Conservation (phyloP, 768 basidiomycete genomes). For the Pleurotus platypus region DNA sequence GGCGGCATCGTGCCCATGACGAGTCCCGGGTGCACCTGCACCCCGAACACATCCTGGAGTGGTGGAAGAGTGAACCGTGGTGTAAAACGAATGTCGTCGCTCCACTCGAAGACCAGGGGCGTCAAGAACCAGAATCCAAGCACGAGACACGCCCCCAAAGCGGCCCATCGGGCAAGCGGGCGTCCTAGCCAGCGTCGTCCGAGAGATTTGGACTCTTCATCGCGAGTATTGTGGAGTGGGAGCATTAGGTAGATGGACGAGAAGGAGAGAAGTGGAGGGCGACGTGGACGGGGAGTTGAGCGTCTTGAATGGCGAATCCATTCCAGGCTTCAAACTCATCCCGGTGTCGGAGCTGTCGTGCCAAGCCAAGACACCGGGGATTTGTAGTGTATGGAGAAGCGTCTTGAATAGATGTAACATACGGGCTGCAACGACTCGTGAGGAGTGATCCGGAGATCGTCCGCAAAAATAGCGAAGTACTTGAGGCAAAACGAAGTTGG, state of each 20-base stretch:
- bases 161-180: constrained; percentile 7
- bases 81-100: background rate
- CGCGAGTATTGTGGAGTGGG: constrained; percentile 3
- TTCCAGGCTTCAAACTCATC: background rate
- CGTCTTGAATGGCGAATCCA: background rate
- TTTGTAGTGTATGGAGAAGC: too few relatives aligned
- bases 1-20: background rate
- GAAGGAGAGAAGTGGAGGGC: background rate
- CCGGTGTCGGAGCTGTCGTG: background rate
- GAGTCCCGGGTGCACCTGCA: too few relatives aligned
- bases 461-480: background rate
- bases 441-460: background rate
- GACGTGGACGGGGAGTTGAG: background rate
- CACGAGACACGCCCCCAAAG: background rate
- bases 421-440: background rate
- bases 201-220: constrained; percentile 3
- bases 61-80: background rate
- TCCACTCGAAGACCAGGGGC: background rate
- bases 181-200: constrained; percentile 1
- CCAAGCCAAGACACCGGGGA: background rate
- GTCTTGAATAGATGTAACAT: too few relatives aligned
- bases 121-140: background rate
- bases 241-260: background rate
- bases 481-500: too few relatives aligned
- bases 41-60: constrained; percentile 1